phyloP scores from a whole-genome alignment of 140 eudicot species.

The Erigeron philadelphicus region DNA sequence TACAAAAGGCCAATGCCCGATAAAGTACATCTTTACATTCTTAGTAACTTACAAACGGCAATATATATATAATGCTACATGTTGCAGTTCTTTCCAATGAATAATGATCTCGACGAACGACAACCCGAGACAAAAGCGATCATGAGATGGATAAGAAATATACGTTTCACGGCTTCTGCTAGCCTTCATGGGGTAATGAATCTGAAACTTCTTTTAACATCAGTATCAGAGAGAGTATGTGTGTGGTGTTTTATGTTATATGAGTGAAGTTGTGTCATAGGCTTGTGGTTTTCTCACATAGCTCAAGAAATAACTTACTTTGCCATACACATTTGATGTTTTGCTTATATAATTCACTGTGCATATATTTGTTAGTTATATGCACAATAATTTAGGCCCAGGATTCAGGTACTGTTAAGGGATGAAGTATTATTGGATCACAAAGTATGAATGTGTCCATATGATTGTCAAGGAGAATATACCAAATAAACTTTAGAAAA shows the following conservation, averaged over 20 bases:
- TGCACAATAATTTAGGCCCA: background rate
- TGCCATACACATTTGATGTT: background rate
- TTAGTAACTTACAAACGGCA: too few species aligned
- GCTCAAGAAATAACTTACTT: background rate
- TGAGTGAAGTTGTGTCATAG: background rate
- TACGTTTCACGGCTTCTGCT: slow-evolving; percentile 84
- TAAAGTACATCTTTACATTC: too few species aligned
- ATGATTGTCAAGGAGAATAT: background rate
- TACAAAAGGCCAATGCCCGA: too few species aligned
- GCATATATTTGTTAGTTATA: slow-evolving; percentile 6
- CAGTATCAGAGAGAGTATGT: background rate
- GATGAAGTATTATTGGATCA: background rate
- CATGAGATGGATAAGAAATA: slow-evolving; percentile 67
- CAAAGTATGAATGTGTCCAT: background rate
- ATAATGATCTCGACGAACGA: slow-evolving; percentile 52
- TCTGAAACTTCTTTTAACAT: slow-evolving; percentile 19
- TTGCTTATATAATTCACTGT: background rate
- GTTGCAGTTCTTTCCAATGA: slow-evolving; percentile 66
- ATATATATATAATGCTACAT: too few species aligned
- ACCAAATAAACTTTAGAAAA: background rate
- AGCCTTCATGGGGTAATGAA: slow-evolving; percentile 91
- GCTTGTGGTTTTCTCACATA: background rate
- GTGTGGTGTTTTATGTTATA: background rate
- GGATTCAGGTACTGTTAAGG: background rate
- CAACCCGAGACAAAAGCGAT: slow-evolving; percentile 98